Conservation (phyloP, 2,329 filamentous ascomycete species). For the Aschersonia sp. region DNA sequence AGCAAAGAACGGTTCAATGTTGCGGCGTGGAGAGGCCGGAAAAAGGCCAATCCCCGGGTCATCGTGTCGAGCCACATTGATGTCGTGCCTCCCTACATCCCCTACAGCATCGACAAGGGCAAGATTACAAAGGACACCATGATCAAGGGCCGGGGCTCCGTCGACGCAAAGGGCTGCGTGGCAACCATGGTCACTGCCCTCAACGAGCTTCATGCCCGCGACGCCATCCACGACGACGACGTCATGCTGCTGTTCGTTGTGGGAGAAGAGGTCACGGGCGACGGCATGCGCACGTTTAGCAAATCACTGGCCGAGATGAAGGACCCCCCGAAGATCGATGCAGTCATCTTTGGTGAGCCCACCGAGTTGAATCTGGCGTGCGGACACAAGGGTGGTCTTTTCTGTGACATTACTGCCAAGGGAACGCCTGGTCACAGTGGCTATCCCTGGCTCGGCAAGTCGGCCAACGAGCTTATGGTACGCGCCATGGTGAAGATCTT, state of each 20-base stretch:
- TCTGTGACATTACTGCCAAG: slow-evolving; percentile 49
- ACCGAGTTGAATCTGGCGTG: slow-evolving; percentile 78
- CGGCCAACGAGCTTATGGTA: slow-evolving; percentile 69
- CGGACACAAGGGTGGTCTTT: slow-evolving; percentile 78
- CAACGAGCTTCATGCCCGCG: slow-evolving; percentile 31
- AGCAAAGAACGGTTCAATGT: slow-evolving; percentile 48
- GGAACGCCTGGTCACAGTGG: slow-evolving; percentile 78
- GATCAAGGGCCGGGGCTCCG: slow-evolving; percentile 60
- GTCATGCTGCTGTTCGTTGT: slow-evolving; percentile 55
- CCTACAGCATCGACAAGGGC: slow-evolving; percentile 43
- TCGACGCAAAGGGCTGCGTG: slow-evolving; percentile 56
- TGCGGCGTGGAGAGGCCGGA: slow-evolving; percentile 45
- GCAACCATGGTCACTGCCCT: slow-evolving; percentile 62
- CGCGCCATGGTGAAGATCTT: slow-evolving; percentile 55
- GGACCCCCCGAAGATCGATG: slow-evolving; percentile 31
- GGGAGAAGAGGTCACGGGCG: slow-evolving; percentile 68
- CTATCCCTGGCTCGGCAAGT: slow-evolving; percentile 80
- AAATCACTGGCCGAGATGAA: slow-evolving; percentile 16
- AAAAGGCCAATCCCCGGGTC: slow-evolving; percentile 36
- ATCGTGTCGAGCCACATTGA: slow-evolving; percentile 77
- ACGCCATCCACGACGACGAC: slow-evolving; percentile 29
- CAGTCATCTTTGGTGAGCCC: slow-evolving; percentile 84
- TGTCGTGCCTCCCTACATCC: slow-evolving; percentile 57
- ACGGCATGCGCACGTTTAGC: slow-evolving; percentile 57
- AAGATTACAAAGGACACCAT: slow-evolving; percentile 26